Conservation (phyloP, 2,329 filamentous ascomycete species). For the Periconia macrospinosa region DNA sequence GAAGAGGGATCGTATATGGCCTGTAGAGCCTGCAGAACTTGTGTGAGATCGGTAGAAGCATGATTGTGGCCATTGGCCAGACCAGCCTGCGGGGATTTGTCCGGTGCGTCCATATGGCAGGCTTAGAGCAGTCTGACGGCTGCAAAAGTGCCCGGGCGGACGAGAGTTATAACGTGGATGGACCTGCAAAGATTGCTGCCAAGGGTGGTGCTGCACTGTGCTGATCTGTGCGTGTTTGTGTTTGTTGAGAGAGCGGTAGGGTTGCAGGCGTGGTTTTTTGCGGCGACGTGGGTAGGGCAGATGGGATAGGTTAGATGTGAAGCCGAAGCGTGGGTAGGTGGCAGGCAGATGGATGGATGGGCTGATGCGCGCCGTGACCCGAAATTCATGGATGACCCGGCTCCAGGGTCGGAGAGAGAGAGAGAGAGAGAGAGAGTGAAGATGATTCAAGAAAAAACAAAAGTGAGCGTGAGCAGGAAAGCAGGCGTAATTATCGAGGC, state of each 20-base stretch:
- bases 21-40: constrained; percentile 82
- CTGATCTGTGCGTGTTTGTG: neutral
- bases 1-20: constrained; percentile 84
- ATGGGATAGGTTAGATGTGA: neutral
- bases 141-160: neutral
- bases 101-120: constrained; percentile 33
- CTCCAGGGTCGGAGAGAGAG: neutral
- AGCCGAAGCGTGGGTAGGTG: neutral
- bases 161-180: neutral
- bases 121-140: constrained; percentile 5
- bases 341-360: neutral
- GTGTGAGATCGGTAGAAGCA: constrained; percentile 51
- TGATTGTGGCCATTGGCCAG: constrained; percentile 18
- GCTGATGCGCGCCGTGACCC: neutral
- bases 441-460: neutral
- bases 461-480: neutral
- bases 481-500: neutral
- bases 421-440: no score
- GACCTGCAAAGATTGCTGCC: neutral
- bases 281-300: neutral
- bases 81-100: constrained; percentile 28
- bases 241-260: neutral
- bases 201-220: neutral
- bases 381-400: neutral
- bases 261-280: neutral